A percentile compares a stretch with the other conserved stretches of the same genome.
Conservation (phyloP, 176 grass and related monocot species). For the Urochloa ruziziensis region DNA sequence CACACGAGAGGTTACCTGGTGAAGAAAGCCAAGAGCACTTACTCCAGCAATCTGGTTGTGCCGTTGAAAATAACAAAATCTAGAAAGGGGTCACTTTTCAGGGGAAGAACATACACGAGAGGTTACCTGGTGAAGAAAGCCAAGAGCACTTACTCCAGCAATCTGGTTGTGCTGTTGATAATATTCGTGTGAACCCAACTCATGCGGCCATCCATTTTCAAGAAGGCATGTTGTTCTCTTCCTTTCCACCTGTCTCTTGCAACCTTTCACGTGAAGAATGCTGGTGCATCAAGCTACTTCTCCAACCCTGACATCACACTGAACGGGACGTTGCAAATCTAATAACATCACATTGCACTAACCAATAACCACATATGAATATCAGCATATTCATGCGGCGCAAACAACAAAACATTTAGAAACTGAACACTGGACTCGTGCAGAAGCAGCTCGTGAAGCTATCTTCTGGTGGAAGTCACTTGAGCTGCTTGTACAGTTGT, state of each 20-base stretch:
- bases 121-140: neutral
- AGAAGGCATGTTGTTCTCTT: neutral
- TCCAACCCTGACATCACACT: neutral
- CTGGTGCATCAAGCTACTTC: neutral
- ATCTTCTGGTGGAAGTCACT: too few relatives aligned
- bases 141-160: too few relatives aligned
- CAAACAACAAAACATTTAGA: neutral
- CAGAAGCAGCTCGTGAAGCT: neutral
- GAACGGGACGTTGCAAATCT: neutral
- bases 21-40: too few relatives aligned
- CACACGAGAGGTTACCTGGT: too few relatives aligned
- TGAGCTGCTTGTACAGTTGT: neutral
- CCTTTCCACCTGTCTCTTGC: neutral
- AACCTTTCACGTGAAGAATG: neutral
- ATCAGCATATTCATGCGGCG: neutral
- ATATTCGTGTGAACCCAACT: neutral
- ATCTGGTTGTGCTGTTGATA: neutral
- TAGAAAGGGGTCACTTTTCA: neutral
- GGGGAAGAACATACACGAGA: neutral
- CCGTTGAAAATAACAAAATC: neutral
- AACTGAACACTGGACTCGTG: neutral
- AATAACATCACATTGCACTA: neutral
- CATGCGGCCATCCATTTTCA: neutral
- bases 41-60: too few relatives aligned
- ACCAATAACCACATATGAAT: neutral